A percentile compares a stretch with the other conserved stretches of the same genome.
These are phyloP conservation scores for Castanea sativa DNA, from an alignment of 306 rosid species.

Conservation along the genomic window DNA sequence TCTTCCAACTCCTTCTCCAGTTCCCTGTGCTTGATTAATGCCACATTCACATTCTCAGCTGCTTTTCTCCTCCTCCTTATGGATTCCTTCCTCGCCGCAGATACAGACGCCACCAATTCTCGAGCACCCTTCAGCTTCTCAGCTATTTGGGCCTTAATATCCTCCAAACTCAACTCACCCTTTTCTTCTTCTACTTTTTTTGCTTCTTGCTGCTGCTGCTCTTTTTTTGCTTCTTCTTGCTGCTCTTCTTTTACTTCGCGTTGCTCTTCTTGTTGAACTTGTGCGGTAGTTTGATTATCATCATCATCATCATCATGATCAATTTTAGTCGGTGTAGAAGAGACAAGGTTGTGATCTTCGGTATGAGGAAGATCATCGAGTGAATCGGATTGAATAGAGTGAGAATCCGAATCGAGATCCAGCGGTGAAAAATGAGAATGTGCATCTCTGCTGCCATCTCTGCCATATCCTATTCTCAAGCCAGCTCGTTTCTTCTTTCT, in stretches of 20 bases:
- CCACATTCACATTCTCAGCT: constrained; percentile 36
- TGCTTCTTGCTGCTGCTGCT: neutral
- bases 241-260: neutral
- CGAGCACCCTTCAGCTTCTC: constrained; percentile 54
- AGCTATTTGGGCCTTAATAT: constrained; percentile 39
- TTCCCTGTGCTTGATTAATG: constrained; percentile 34
- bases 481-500: constrained; percentile 64
- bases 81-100: constrained; percentile 57
- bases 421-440: neutral
- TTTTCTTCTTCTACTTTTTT: neutral
- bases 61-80: constrained; percentile 55
- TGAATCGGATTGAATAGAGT: too few relatives aligned
- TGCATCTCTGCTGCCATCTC: constrained; percentile 22
- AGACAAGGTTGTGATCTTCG: too few relatives aligned
- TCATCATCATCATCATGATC: neutral
- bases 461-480: constrained; percentile 69
- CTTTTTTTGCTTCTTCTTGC: neutral
- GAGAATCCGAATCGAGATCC: neutral
- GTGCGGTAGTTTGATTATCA: neutral
- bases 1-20: constrained; percentile 74
- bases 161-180: constrained; percentile 33
- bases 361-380: too few relatives aligned
- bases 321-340: too few relatives aligned
- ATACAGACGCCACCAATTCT: constrained; percentile 42
- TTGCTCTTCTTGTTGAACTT: neutral